These are phyloP conservation scores for Hypoxylon cercidicola DNA, from an alignment of 495 filamentous ascomycete genomes.

Conservation along the genomic window DNA sequence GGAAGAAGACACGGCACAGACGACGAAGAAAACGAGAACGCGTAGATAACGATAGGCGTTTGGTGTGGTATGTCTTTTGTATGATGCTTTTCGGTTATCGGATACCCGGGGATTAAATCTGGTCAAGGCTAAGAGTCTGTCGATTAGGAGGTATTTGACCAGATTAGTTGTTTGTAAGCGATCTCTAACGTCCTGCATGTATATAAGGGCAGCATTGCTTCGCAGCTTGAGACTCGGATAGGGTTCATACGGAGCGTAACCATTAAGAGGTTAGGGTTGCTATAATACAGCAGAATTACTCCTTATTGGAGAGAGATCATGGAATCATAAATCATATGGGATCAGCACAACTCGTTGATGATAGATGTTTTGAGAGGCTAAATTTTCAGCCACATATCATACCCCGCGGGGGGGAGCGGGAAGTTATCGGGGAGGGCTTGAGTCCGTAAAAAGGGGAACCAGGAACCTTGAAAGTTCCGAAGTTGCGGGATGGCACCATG, in stretches of 20 bases:
- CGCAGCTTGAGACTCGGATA: not conserved
- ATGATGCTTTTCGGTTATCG: conserved; percentile 7
- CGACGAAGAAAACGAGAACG: conserved; percentile 79
- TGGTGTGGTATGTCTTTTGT: not conserved
- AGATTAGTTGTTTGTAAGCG: too few relatives aligned
- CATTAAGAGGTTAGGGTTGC: not conserved
- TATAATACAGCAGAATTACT: not conserved
- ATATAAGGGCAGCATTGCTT: too few relatives aligned
- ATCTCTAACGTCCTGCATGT: too few relatives aligned
- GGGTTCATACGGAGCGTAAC: not conserved
- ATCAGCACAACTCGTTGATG: too few relatives aligned
- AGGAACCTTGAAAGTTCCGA: not conserved
- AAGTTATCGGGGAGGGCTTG: conserved; percentile 30
- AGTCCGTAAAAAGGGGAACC: not conserved
- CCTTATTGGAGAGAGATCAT: not conserved
- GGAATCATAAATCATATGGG: not conserved
- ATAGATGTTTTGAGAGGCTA: too few relatives aligned
- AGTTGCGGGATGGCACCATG: conserved; percentile 20
- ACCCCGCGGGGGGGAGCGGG: conserved; percentile 8
- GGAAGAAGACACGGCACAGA: conserved; percentile 77
- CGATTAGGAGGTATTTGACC: not conserved
- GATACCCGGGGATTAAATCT: conserved; percentile 31
- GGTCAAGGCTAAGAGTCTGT: conserved; percentile 11
- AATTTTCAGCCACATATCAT: too few relatives aligned
- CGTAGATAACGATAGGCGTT: conserved; percentile 54